Evolutionary conservation across 2,329 filamentous ascomycete genomes (phyloP), one percentile per base, ranked within the genome.

Genomic region (Thielaviopsis ethacetica): DNA sequence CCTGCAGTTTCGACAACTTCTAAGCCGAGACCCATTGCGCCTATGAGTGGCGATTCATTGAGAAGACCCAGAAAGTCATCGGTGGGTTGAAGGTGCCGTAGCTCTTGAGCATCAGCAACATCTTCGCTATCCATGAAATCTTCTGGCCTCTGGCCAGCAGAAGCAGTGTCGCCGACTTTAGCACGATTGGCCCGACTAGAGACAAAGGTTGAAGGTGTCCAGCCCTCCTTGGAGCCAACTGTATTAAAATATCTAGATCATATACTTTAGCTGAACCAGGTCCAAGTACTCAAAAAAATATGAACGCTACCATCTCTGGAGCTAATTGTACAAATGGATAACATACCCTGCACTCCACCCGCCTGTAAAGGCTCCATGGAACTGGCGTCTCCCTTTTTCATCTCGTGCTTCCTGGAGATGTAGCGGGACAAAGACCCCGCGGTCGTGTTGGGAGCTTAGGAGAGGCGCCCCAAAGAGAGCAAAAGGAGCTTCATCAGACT

Each of bases 81-180:
- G 0, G 82, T 77, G 0, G 87, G 94, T 65, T 91, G 80, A 38
- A 96, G 72, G 62, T 80, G 80, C 65, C 84, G 81, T 2, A 85
- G 78, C 70, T 95, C 90, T 60, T 86, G 88, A 0, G 85, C 86
- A 68, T 95, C 90, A 6, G 86, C 87, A 38, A 95, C 75, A 70
- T 98, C 93, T 69, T 98, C 93, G 50, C 95, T 91, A 66, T 98
- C 93, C 93, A 98, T 98, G 65, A 91, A 97, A 67, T 97, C 91
- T 69, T 97, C 90, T 0, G 83, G 81, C 66, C 84, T 82, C 67
- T 86, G 83, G 63, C 78, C 71, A 9, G 65, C 64, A 1, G 72
- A 65, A 62, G 80, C 76, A n/a, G 75, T 56, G 74, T 76, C 73
- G 86, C 80, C 67, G 87, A 88, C 63, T 79, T 22, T 50, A 17